A percentile compares a stretch with the other conserved stretches of the same genome.
phyloP scores from a whole-genome alignment of 192 early-diverging fungal species.

The Coemansia sp. region DNA sequence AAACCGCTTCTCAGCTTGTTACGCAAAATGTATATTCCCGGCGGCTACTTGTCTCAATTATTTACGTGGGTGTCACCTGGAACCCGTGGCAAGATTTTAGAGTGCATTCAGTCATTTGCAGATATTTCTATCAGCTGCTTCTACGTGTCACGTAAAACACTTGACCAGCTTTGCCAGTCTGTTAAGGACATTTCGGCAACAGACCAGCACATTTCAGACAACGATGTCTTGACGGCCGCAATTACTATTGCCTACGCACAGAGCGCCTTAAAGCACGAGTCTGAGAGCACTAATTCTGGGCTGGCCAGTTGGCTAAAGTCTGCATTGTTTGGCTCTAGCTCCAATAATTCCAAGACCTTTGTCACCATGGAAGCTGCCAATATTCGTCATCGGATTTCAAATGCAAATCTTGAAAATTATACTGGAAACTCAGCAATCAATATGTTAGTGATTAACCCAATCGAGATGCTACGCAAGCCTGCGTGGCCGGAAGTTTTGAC shows the following conservation, averaged over 20 bases:
- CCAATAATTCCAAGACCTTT: neutral
- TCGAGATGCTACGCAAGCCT: slow-evolving; percentile 11
- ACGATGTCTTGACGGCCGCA: slow-evolving; percentile 16
- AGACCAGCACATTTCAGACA: slow-evolving; percentile 8
- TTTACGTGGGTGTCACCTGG: slow-evolving; percentile 16
- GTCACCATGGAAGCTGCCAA: neutral
- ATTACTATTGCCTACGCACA: slow-evolving; percentile 12
- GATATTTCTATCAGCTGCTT: slow-evolving; percentile 9
- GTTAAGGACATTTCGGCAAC: neutral
- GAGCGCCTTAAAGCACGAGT: neutral
- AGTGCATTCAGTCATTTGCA: neutral
- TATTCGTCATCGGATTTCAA: slow-evolving; percentile 1
- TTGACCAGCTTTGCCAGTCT: neutral
- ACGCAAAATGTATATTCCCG: neutral
- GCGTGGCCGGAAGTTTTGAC: neutral
- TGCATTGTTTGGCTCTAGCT: neutral
- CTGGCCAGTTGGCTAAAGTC: neutral
- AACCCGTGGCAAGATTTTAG: slow-evolving; percentile 5
- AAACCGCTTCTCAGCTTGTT: neutral
- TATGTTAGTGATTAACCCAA: neutral
- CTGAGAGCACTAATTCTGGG: neutral
- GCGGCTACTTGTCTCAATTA: neutral
- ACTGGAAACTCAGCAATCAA: neutral
- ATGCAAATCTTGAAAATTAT: neutral
- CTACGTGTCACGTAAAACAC: neutral